phyloP scores from a whole-genome alignment of 148 eudicot genomes.

The Chenopodium berlandieri region DNA sequence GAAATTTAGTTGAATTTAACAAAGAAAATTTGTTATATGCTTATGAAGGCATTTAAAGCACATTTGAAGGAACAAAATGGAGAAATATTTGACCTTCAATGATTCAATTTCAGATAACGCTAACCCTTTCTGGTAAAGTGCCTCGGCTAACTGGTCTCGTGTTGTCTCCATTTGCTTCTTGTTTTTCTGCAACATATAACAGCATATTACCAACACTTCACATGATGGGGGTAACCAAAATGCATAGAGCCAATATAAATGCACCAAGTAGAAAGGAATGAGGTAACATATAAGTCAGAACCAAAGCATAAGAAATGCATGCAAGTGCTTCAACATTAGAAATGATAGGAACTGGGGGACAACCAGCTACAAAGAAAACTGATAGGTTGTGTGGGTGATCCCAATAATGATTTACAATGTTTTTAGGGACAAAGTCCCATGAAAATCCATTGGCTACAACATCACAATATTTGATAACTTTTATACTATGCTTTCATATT shows the following conservation, averaged over 20 bases:
- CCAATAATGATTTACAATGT: neutral
- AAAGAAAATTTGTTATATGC: neutral
- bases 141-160: constrained; percentile 81
- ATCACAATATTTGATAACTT: neutral
- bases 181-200: constrained; percentile 40
- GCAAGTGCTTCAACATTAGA: neutral
- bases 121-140: constrained; percentile 90
- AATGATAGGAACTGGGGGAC: neutral
- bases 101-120: constrained; percentile 71
- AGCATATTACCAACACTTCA: neutral
- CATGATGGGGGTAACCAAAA: neutral
- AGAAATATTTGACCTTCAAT: constrained; percentile 47
- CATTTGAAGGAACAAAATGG: neutral
- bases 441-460: neutral
- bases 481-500: neutral
- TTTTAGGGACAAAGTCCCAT: neutral
- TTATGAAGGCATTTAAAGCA: neutral
- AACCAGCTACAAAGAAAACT: neutral
- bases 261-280: neutral
- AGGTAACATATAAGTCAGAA: neutral
- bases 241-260: neutral
- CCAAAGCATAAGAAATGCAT: neutral
- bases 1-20: neutral
- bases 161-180: constrained; percentile 84
- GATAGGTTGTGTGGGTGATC: neutral